Conservation (phyloP, 495 filamentous ascomycete genomes). For the Neurospora sp. region DNA sequence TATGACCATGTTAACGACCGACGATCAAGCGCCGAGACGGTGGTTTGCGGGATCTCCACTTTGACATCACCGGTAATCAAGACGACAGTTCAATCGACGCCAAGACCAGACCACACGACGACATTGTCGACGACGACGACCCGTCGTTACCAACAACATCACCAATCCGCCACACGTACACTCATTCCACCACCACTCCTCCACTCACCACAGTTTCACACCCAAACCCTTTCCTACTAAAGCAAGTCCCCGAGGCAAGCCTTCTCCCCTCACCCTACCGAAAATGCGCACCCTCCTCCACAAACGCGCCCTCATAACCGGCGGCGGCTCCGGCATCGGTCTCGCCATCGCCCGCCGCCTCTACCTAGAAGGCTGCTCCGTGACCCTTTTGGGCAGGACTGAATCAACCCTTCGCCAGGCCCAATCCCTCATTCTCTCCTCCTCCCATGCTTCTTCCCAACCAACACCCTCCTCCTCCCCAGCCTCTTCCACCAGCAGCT, state of each 20-base stretch:
- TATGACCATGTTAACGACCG: background rate
- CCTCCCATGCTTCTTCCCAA: too few species aligned
- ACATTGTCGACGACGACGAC: too few species aligned
- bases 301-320: conserved; percentile 29
- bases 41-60: background rate
- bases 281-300: conserved; percentile 14
- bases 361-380: conserved; percentile 47
- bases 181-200: too few species aligned
- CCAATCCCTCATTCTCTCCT: background rate
- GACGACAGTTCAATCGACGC: background rate
- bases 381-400: conserved; percentile 45
- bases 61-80: background rate
- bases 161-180: too few species aligned
- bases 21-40: background rate
- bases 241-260: too few species aligned
- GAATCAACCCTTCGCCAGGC: conserved; percentile 26
- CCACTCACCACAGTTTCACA: too few species aligned
- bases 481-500: too few species aligned
- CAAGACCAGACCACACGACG: background rate
- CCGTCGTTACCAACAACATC: too few species aligned
- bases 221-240: too few species aligned
- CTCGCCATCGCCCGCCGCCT: conserved; percentile 54
- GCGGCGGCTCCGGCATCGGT: conserved; percentile 32
- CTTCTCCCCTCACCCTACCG: too few species aligned
- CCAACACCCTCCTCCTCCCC: too few species aligned